A percentile compares a stretch with the other conserved stretches of the same genome.
These are phyloP conservation scores for Plantago major DNA, from an alignment of 257 asterid genomes.

Conservation along the genomic window DNA sequence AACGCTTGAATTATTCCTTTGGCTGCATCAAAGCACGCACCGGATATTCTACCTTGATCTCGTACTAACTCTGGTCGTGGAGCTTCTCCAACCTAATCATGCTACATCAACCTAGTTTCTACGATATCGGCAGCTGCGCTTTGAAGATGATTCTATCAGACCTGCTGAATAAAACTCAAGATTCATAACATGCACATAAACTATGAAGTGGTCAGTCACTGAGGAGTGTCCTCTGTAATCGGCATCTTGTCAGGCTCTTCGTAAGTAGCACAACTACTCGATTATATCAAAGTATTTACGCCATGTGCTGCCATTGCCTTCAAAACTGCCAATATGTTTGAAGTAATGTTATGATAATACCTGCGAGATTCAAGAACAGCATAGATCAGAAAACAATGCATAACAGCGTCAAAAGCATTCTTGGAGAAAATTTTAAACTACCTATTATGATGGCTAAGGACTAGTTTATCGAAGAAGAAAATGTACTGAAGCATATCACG, in stretches of 20 bases:
- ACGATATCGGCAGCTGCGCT: slow-evolving; percentile 61
- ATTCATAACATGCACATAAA: no score
- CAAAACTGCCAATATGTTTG: no score
- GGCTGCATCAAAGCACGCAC: slow-evolving; percentile 47
- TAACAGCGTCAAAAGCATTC: slow-evolving; percentile 81
- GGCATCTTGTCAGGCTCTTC: slow-evolving; percentile 92
- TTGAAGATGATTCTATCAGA: not conserved
- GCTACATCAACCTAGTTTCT: slow-evolving; percentile 44
- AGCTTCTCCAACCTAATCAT: slow-evolving; percentile 45
- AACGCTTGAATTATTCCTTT: no score
- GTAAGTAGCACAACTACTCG: slow-evolving; percentile 85
- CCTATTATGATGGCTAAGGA: slow-evolving; percentile 26
- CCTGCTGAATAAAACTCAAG: no score
- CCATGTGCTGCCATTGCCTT: slow-evolving; percentile 70
- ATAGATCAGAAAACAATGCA: no score
- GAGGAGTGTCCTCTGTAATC: slow-evolving; percentile 74
- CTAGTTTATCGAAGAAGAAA: slow-evolving; percentile 1
- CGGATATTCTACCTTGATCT: slow-evolving; percentile 45
- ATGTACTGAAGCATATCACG: slow-evolving; percentile 8
- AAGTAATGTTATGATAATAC: no score
- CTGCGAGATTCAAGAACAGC: no score
- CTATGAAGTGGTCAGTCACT: slow-evolving; percentile 14
- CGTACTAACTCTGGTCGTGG: slow-evolving; percentile 47
- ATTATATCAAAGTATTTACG: slow-evolving; percentile 69
- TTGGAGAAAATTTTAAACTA: slow-evolving; percentile 46